Evolutionary conservation across 306 rosid species (phyloP), one percentile per base, ranked within the genome.

Genomic region (Sindora glabra): DNA sequence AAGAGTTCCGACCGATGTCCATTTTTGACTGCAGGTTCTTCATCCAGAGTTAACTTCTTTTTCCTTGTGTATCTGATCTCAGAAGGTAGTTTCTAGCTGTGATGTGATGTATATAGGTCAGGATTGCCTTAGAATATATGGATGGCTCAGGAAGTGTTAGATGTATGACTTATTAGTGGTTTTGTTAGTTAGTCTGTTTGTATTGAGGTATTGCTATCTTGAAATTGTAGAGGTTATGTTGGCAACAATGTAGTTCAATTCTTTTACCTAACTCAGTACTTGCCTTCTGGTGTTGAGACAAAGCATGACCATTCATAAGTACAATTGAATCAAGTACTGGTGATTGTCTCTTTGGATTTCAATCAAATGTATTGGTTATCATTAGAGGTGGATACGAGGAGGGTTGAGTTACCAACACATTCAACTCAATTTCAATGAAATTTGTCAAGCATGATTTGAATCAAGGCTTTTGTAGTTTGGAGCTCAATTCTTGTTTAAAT

Each of bases 81-180:
- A 33, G 25, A 69, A 59, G 34, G 58, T 75, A 64, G 75, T 33
- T 63, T 69, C 63, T 69, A 36, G 41, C 54, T 62, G 68, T 58
- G 59, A 59, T 70, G 73, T n/a, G n/a, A n/a, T n/a, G n/a, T n/a
- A n/a, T 65, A 75, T 48, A 70, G 60, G 37, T 69, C 63, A 50
- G 37, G 73, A 38, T 70, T 70, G 57, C 62, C 45, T 69, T 75
- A 65, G 76, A 52, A 59, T 64, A 70, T 4, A 51, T 50, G 32
- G 23, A 51, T 58, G 46, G 72, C 30, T 13, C 57, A 16, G 48
- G 62, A 39, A 29, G 59, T 33, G 32, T 61, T 62, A 62, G 64
- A 65, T 68, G 79, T 74, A 74, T 49, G 71, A 55, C 56, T 74
- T 47, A 40, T 34, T 62, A 37, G 24, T 62, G 23, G 67, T 10